Conservation (phyloP, 2,329 filamentous ascomycete species). For the Penicillium sp. region DNA sequence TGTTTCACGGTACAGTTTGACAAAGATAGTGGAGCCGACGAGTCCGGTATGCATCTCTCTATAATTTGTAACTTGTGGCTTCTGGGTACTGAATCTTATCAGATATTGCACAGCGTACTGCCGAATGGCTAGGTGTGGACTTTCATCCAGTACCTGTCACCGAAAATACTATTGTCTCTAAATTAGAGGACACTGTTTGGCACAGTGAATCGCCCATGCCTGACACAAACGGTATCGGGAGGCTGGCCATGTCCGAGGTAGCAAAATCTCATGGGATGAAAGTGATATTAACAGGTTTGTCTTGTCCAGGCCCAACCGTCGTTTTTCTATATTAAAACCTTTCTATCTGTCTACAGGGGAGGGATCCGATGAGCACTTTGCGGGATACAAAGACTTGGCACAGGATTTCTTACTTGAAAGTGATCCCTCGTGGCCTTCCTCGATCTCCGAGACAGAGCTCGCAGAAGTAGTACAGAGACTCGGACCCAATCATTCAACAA, state of each 20-base stretch:
- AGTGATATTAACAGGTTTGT: slow-evolving; percentile 55
- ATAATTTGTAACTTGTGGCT: neutral
- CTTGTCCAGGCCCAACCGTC: neutral
- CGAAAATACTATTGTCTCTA: slow-evolving; percentile 48
- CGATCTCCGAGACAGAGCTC: slow-evolving; percentile 20
- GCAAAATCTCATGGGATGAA: slow-evolving; percentile 54
- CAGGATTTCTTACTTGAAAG: slow-evolving; percentile 56
- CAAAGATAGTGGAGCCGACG: slow-evolving; percentile 54
- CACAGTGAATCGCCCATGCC: slow-evolving; percentile 51
- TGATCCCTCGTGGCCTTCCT: slow-evolving; percentile 45
- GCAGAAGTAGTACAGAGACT: neutral
- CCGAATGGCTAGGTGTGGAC: slow-evolving; percentile 53
- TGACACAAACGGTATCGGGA: slow-evolving; percentile 59
- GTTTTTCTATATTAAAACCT: neutral
- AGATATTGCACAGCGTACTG: slow-evolving; percentile 53
- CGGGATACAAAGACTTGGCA: slow-evolving; percentile 54
- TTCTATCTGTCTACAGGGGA: slow-evolving; percentile 40
- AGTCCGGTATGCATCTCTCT: slow-evolving; percentile 45
- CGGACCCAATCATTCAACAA: neutral
- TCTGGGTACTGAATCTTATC: neutral
- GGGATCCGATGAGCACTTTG: slow-evolving; percentile 60
- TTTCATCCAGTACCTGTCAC: slow-evolving; percentile 49
- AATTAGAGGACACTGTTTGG: slow-evolving; percentile 52
- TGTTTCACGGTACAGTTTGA: slow-evolving; percentile 61
- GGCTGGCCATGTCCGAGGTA: slow-evolving; percentile 55